Base-by-base conservation (phyloP, 768 basidiomycete species). In the Pleurotus djamor region DNA sequence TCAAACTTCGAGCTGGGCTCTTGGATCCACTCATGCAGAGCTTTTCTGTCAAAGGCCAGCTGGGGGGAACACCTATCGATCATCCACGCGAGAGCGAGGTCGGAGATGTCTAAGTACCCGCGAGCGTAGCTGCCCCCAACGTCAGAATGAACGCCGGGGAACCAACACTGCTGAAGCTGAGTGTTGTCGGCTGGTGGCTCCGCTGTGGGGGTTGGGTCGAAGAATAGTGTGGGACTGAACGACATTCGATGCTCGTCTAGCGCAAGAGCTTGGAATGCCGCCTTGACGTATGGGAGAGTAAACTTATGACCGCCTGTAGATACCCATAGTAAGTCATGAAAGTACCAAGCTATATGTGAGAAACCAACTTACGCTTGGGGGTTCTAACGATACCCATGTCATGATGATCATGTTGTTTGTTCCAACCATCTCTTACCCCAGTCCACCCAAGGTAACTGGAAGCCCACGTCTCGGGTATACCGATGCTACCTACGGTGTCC, bases 101-200 rank as follows among this genome's bases (percentile, higher is more conserved):
- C 63, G 9, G 38, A 41, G n/a, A 41, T 41, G 34, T 60, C 41
- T 13, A 63, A 58, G 56, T 61, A 58, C 34, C 58, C 57, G 21
- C 33, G 52, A 17, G 34, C 58, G 14, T 61, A 67, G 21, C 63
- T 59, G 21, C 64, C 65, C 7, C 64, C 63, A 13, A 63, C 57
- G 49, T 66, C 65, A 4, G 65, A 64, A 43, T 70, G 69, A 13
- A 50, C 60, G 1, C 70, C 70, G 1, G 68, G 58, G 51, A 71
- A 69, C 68, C 68, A 71, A 1, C 57, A 50, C 63, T 71, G 55
- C 37, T 61, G 28, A 9, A 59, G 48, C 12, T 59, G 14, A 16
- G 48, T 48, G 28, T 52, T 13, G 32, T 28, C 16, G 5, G 44
- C 14, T 10, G 35, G 14, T 41, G 9, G 38, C 38, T 41, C 38